A percentile compares a stretch with the other conserved stretches of the same genome.
phyloP scores from a whole-genome alignment of 805 yeast genomes.

The Metschnikowia koreensis region DNA sequence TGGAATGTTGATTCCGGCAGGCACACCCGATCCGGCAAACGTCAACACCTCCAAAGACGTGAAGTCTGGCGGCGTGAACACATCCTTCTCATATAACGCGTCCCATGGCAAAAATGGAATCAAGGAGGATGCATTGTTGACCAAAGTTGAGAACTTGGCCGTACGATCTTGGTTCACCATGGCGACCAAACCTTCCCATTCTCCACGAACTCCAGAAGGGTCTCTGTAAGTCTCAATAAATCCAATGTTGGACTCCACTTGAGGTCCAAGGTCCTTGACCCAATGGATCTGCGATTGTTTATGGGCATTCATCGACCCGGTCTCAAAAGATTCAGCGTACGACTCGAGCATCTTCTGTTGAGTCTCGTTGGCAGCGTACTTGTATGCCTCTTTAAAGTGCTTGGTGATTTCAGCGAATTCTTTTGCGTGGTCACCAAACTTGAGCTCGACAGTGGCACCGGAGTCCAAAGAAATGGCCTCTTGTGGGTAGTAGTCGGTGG shows the following conservation, averaged over 20 bases:
- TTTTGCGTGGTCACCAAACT: slow-evolving; percentile 73
- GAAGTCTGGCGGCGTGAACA: slow-evolving; percentile 89
- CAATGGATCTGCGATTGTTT: slow-evolving; percentile 79
- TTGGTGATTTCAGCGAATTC: slow-evolving; percentile 63
- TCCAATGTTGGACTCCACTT: slow-evolving; percentile 71
- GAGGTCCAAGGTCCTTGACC: slow-evolving; percentile 85
- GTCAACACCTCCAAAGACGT: slow-evolving; percentile 87
- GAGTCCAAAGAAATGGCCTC: slow-evolving; percentile 34
- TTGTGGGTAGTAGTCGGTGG: slow-evolving; percentile 53
- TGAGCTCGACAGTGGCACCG: slow-evolving; percentile 44
- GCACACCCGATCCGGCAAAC: slow-evolving; percentile 86
- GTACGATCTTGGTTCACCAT: slow-evolving; percentile 88
- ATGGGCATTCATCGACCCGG: slow-evolving; percentile 85
- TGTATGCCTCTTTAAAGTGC: slow-evolving; percentile 54
- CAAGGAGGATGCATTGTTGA: slow-evolving; percentile 61
- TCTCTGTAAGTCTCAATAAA: slow-evolving; percentile 92
- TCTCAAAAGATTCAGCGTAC: slow-evolving; percentile 67
- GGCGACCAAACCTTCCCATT: slow-evolving; percentile 90
- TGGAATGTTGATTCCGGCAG: slow-evolving; percentile 92
- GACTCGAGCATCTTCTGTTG: slow-evolving; percentile 64
- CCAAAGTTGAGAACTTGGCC: slow-evolving; percentile 70
- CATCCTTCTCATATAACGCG: slow-evolving; percentile 71
- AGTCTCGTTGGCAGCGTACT: slow-evolving; percentile 68
- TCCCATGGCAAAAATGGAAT: slow-evolving; percentile 78
- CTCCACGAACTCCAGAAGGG: slow-evolving; percentile 89